Evolutionary conservation across 495 filamentous ascomycete species (phyloP).

Genomic region (Xylaria intraflava): DNA sequence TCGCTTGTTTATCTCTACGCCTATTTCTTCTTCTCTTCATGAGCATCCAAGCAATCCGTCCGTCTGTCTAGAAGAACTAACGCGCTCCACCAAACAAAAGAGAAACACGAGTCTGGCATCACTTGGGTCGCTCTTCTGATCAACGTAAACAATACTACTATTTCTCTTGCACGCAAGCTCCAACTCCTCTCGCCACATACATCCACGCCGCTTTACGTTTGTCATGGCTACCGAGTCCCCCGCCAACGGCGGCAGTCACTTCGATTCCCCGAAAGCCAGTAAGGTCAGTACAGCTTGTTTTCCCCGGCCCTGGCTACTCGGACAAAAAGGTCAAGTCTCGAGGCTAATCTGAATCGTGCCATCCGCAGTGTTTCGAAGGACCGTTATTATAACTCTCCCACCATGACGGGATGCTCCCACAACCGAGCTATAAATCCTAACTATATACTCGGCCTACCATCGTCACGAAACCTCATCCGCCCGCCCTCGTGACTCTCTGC

Average conservation of each 20-base stretch:
- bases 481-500: constrained; percentile 5
- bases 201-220: not conserved
- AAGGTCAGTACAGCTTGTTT: constrained; percentile 27
- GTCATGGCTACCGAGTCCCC: constrained; percentile 9
- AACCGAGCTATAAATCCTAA: too few species aligned
- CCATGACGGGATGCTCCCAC: not conserved
- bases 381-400: not conserved
- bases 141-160: not conserved
- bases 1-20: too few species aligned
- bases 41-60: not conserved
- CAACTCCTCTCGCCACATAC: not conserved
- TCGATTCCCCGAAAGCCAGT: constrained; percentile 39
- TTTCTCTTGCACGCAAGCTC: not conserved
- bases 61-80: too few species aligned
- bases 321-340: constrained; percentile 7
- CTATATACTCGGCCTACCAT: not conserved
- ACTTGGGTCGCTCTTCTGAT: not conserved
- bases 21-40: not conserved
- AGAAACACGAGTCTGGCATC: not conserved
- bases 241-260: constrained; percentile 21
- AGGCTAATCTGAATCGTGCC: constrained; percentile 25
- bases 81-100: not conserved
- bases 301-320: not conserved
- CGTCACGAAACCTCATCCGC: not conserved
- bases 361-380: constrained; percentile 21